Percentiles rank a stretch among this genome's conserved stretches.
These are phyloP conservation scores for Haplosporangium sp. DNA, from an alignment of 371 early-diverging fungal species.

Conservation along the genomic window DNA sequence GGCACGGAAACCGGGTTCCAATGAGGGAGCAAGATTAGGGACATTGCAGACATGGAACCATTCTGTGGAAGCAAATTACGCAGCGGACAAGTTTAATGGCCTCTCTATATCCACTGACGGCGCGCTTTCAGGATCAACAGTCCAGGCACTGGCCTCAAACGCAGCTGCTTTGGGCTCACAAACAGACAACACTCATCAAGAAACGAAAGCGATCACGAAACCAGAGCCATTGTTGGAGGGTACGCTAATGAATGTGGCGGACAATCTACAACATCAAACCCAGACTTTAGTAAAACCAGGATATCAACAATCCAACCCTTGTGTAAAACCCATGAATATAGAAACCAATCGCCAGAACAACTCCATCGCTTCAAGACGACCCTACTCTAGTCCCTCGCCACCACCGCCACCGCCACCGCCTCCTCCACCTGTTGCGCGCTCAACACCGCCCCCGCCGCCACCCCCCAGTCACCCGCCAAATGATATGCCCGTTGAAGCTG, in stretches of 20 bases:
- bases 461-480: neutral
- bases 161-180: neutral
- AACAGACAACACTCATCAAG: neutral
- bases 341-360: neutral
- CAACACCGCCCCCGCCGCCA: conserved; percentile 17
- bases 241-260: too few species aligned
- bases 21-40: neutral
- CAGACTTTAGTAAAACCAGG: too few species aligned
- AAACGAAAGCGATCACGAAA: too few species aligned
- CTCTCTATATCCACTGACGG: conserved; percentile 12
- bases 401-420: conserved; percentile 20
- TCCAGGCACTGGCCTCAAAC: neutral
- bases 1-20: neutral
- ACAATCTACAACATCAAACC: too few species aligned
- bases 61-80: conserved; percentile 12
- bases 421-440: conserved; percentile 8
- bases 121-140: neutral
- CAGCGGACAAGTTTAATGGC: conserved; percentile 14
- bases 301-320: too few species aligned
- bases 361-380: conserved; percentile 11
- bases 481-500: too few species aligned
- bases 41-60: neutral
- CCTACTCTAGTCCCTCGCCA: conserved; percentile 11
- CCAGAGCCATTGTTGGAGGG: too few species aligned
- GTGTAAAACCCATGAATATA: neutral